Conservation (phyloP, 768 basidiomycete genomes). For the Boletellus ananas region DNA sequence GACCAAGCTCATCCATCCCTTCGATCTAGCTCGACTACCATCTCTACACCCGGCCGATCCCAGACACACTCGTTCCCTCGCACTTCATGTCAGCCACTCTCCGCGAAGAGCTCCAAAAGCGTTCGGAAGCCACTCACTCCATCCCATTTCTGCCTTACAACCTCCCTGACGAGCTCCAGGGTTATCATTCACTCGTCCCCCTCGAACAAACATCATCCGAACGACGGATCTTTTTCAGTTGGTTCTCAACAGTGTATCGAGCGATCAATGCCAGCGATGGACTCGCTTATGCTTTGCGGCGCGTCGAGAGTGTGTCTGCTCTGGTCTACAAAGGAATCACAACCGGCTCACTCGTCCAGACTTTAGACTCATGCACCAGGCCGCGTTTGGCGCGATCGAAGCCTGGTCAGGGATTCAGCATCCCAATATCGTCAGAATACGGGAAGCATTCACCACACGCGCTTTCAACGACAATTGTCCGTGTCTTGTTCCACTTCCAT, state of each 20-base stretch:
- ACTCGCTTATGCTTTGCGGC: conserved; percentile 66
- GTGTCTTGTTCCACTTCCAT: conserved; percentile 22
- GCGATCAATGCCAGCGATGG: conserved; percentile 79
- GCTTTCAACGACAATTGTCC: conserved; percentile 90
- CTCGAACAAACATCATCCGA: conserved; percentile 60
- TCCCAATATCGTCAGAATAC: conserved; percentile 77
- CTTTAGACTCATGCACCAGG: conserved; percentile 76
- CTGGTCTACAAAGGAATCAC: neutral
- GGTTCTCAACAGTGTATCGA: conserved; percentile 81
- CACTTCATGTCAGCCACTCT: conserved; percentile 87
- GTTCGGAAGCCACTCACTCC: conserved; percentile 42
- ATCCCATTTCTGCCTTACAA: conserved; percentile 42
- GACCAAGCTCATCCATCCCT: neutral
- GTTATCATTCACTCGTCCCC: conserved; percentile 84
- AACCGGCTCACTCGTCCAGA: conserved; percentile 42
- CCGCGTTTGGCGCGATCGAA: conserved; percentile 79
- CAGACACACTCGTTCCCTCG: conserved; percentile 49
- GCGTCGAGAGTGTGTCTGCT: conserved; percentile 72
- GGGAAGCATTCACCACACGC: conserved; percentile 93
- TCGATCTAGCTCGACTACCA: conserved; percentile 79
- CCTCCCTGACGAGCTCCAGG: conserved; percentile 84
- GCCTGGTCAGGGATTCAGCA: conserved; percentile 82
- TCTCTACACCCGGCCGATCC: conserved; percentile 74
- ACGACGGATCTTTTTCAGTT: conserved; percentile 71
- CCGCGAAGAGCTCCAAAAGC: conserved; percentile 54